These are phyloP conservation scores for Neodidymelliopsis sp. DNA, from an alignment of 2,329 filamentous ascomycete genomes.

Conservation along the genomic window DNA sequence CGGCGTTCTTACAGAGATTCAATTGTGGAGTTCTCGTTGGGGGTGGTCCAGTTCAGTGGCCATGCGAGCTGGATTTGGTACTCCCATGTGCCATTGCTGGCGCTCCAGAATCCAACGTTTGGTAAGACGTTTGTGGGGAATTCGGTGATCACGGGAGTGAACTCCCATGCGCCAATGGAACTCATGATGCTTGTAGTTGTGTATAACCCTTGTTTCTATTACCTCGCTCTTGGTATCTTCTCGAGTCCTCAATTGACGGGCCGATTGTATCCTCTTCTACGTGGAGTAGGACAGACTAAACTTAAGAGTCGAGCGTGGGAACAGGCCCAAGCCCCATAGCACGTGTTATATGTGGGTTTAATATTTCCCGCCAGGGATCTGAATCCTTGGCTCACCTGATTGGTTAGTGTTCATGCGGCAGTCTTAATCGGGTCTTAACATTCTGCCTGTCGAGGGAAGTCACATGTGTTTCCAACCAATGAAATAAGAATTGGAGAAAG, in stretches of 20 bases:
- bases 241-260: neutral
- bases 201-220: no score
- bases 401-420: neutral
- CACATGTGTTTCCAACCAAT: neutral
- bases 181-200: slow-evolving; percentile 17
- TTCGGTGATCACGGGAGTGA: slow-evolving; percentile 33
- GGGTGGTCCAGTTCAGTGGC: slow-evolving; percentile 44
- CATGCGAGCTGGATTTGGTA: slow-evolving; percentile 45
- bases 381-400: neutral
- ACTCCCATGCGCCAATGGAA: slow-evolving; percentile 39
- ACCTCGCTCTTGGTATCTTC: neutral
- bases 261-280: neutral
- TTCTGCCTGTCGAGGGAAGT: neutral
- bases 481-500: no score
- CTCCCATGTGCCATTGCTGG: slow-evolving; percentile 43
- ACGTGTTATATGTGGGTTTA: neutral
- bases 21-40: slow-evolving; percentile 30
- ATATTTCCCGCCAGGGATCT: slow-evolving; percentile 3
- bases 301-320: neutral
- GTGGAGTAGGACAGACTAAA: neutral
- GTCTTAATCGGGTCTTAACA: neutral
- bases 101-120: slow-evolving; percentile 41
- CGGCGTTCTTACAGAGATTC: slow-evolving; percentile 39
- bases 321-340: slow-evolving; percentile 3
- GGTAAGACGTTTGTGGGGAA: slow-evolving; percentile 38